These are phyloP conservation scores for Moesziomyces sp. DNA, from an alignment of 1,284 basidiomycete genomes.

Conservation along the genomic window DNA sequence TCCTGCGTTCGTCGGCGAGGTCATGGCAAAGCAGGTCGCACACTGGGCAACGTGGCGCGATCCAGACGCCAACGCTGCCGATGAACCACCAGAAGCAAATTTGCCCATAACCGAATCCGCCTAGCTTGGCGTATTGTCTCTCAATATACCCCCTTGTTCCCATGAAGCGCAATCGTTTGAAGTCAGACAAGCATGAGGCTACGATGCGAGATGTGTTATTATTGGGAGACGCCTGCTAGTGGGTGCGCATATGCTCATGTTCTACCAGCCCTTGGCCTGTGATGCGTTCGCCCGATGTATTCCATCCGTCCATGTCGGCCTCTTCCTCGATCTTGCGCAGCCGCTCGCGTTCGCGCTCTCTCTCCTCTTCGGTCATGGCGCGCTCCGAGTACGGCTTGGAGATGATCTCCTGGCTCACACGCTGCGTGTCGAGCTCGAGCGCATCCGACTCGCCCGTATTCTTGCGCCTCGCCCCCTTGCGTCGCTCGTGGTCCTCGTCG, in stretches of 20 bases:
- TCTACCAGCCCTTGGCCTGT: conserved; percentile 46
- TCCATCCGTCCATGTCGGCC: conserved; percentile 53
- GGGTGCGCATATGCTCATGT: conserved; percentile 25
- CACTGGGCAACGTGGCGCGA: conserved; percentile 64
- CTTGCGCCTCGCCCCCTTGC: conserved; percentile 15
- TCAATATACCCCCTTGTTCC: neutral
- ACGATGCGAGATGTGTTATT: neutral
- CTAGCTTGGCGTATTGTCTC: neutral
- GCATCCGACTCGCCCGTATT: conserved; percentile 42
- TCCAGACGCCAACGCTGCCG: conserved; percentile 9
- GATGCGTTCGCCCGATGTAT: conserved; percentile 27
- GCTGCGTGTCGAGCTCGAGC: conserved; percentile 41
- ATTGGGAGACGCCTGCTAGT: neutral
- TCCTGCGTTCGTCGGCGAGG: conserved; percentile 56
- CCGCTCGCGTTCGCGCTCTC: conserved; percentile 38
- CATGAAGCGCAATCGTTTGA: neutral
- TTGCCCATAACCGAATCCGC: too few species aligned
- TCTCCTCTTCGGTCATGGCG: conserved; percentile 21
- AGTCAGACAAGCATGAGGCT: neutral
- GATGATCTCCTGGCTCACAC: conserved; percentile 38
- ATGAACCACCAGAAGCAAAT: neutral
- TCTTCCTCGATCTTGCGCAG: conserved; percentile 51
- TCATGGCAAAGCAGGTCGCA: conserved; percentile 52
- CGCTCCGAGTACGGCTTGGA: conserved; percentile 1
- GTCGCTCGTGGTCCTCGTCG: conserved; percentile 27